Evolutionary conservation across 225 moss, liverwort and hornwort genomes (phyloP).

Genomic region (Pseudoscleropodium purum): DNA sequence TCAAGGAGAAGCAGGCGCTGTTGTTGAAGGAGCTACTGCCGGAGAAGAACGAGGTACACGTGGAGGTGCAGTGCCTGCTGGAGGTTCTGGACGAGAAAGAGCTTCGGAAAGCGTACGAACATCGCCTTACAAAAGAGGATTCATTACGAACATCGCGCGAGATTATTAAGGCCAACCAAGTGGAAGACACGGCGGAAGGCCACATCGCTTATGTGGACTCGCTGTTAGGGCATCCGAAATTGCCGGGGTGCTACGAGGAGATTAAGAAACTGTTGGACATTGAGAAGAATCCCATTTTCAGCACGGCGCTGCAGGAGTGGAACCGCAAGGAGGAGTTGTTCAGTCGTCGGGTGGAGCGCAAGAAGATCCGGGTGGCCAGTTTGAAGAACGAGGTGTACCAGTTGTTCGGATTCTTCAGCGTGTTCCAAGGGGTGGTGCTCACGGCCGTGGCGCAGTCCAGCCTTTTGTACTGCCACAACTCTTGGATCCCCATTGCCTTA

Average conservation of each 20-base stretch:
- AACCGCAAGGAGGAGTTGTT: background rate
- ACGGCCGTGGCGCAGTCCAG: background rate
- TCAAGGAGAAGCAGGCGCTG: background rate
- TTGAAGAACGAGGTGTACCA: background rate
- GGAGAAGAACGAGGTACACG: background rate
- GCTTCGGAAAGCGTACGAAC: background rate
- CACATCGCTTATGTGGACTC: accelerated
- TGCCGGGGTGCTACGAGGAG: background rate
- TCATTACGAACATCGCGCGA: no score
- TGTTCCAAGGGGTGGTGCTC: background rate
- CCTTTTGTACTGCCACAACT: background rate
- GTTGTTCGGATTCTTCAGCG: background rate
- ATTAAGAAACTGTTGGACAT: background rate
- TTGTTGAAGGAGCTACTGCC: background rate
- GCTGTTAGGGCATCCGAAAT: accelerated
- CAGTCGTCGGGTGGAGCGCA: background rate
- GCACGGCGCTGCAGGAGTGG: background rate
- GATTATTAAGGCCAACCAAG: background rate
- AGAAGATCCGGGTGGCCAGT: background rate
- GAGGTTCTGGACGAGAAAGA: background rate
- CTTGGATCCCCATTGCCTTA: background rate
- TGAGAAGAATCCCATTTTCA: background rate
- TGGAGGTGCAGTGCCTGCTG: background rate
- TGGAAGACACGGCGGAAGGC: no score
- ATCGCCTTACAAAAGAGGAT: accelerated